These are phyloP conservation scores for Bertia moriformis DNA, from an alignment of 2,329 filamentous ascomycete genomes.

Conservation along the genomic window DNA sequence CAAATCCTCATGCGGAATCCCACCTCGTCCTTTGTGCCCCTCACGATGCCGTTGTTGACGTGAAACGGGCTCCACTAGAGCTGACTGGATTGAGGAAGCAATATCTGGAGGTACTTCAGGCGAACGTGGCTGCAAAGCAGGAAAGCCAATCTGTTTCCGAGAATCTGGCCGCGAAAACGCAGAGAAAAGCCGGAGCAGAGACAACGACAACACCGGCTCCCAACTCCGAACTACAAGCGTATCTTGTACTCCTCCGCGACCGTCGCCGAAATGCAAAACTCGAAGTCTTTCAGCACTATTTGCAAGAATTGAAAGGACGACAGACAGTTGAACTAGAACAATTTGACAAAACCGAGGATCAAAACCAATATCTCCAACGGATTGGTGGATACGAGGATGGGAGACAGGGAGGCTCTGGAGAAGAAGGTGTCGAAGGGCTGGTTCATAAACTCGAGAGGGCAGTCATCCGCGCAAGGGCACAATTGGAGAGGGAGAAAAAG, in stretches of 20 bases:
- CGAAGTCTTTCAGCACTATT: constrained; percentile 25
- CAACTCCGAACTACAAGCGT: constrained; percentile 16
- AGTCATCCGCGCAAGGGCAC: constrained; percentile 17
- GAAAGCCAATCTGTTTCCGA: constrained; percentile 18
- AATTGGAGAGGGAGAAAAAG: constrained; percentile 17
- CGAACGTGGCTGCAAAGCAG: constrained; percentile 20
- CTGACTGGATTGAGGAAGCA: constrained; percentile 22
- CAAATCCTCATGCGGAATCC: constrained; percentile 8
- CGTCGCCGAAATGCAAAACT: constrained; percentile 26
- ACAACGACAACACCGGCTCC: constrained; percentile 4
- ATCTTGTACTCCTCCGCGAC: constrained; percentile 26
- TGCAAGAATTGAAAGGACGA: constrained; percentile 19
- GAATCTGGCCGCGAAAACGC: constrained; percentile 5
- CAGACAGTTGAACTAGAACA: constrained; percentile 9
- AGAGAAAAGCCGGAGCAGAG: background rate
- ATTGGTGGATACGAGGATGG: background rate
- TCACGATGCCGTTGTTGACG: constrained; percentile 10
- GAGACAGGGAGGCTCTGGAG: too few relatives aligned
- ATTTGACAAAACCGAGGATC: too few relatives aligned
- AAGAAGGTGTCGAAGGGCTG: constrained; percentile 13
- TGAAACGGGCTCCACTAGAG: constrained; percentile 19
- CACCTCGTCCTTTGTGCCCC: constrained; percentile 19
- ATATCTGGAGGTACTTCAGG: constrained; percentile 27
- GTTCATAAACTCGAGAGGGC: constrained; percentile 20
- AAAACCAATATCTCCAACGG: constrained; percentile 3